Percentiles rank a stretch among this genome's conserved stretches.
These are phyloP conservation scores for Aspergillus ochraceus DNA, from an alignment of 2,329 filamentous ascomycete species.

Conservation along the genomic window DNA sequence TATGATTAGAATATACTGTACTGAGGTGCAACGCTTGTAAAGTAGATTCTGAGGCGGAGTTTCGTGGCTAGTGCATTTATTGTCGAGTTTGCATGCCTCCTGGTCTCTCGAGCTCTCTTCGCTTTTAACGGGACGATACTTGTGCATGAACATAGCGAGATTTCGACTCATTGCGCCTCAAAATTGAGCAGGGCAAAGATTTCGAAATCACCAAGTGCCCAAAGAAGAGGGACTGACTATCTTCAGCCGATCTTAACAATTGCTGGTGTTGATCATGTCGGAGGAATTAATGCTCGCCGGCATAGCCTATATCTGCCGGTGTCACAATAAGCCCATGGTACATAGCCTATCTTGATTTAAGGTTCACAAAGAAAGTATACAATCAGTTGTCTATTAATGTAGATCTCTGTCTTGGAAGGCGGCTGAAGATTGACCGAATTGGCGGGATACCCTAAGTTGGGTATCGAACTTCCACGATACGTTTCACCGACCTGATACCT, in stretches of 20 bases:
- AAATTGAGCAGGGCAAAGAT: not conserved
- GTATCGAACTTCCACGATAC: not conserved
- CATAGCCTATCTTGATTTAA: not conserved
- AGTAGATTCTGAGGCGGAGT: not conserved
- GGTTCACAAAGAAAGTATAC: not conserved
- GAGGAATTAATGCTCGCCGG: not conserved
- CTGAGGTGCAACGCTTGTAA: not conserved
- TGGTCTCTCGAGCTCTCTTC: not conserved
- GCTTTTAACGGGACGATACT: not conserved
- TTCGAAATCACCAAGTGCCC: not conserved
- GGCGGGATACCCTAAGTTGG: not conserved
- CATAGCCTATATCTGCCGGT: not conserved
- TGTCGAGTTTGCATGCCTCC: not conserved
- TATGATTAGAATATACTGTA: not conserved
- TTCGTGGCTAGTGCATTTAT: not conserved
- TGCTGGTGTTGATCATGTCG: not conserved
- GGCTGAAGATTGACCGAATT: not conserved
- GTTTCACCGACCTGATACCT: not conserved
- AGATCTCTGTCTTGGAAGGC: not conserved
- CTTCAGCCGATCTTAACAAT: not conserved
- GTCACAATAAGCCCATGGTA: not conserved
- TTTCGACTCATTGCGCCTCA: not conserved
- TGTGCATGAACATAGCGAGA: not conserved
- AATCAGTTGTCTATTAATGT: not conserved
- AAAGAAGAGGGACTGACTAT: not conserved